phyloP scores from a whole-genome alignment of 345 rosid genomes.

The Salix suchowensis region DNA sequence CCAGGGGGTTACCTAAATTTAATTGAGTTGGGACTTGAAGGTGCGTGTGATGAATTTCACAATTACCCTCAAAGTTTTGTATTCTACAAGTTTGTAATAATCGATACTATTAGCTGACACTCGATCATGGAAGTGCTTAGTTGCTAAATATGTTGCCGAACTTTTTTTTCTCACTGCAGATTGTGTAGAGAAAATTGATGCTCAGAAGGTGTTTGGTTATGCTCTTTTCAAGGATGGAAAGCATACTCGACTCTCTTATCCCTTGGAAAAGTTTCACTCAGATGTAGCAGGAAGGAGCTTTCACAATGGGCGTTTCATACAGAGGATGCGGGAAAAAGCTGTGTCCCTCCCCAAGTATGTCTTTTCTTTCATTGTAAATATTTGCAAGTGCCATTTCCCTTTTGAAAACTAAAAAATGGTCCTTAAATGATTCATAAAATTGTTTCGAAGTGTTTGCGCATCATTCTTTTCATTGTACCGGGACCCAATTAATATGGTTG shows the following conservation, averaged over 20 bases:
- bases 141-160: background rate
- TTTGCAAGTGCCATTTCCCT: background rate
- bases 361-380: background rate
- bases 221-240: slow-evolving; percentile 31
- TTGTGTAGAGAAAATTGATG: slow-evolving; percentile 28
- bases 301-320: slow-evolving; percentile 31
- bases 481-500: background rate
- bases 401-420: background rate
- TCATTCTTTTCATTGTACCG: background rate
- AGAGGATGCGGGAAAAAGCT: slow-evolving; percentile 29
- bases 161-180: slow-evolving; percentile 5
- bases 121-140: background rate
- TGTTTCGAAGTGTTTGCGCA: background rate
- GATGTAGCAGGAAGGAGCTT: slow-evolving; percentile 30
- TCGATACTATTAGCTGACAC: background rate
- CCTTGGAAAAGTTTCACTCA: slow-evolving; percentile 26
- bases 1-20: slow-evolving; percentile 33
- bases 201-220: slow-evolving; percentile 27
- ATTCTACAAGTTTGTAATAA: background rate
- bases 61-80: background rate
- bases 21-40: slow-evolving; percentile 32
- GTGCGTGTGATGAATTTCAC: background rate
- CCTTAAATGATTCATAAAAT: background rate
- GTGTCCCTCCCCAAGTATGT: slow-evolving; percentile 24
- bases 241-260: slow-evolving; percentile 22